Percentiles rank a stretch among this genome's conserved stretches.
Conservation (phyloP, 352 stramenopile genomes). For the Phytophthora podocarpi region DNA sequence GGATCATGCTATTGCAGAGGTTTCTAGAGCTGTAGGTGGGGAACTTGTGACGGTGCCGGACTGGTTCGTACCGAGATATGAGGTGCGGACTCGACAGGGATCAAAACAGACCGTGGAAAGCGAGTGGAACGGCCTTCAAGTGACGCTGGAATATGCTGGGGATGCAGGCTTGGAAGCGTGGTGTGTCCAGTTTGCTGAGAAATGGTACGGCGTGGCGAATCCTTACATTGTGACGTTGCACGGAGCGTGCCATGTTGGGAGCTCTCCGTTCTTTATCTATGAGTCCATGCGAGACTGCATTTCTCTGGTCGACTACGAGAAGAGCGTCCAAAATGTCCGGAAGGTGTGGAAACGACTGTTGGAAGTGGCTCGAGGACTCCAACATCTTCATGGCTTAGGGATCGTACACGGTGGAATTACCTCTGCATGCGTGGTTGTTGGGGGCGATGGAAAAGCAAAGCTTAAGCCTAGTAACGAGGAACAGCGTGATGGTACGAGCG, state of each 20-base stretch:
- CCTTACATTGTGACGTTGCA: slow-evolving; percentile 26
- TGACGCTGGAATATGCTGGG: slow-evolving; percentile 12
- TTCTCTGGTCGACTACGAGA: slow-evolving; percentile 19
- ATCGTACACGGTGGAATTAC: slow-evolving; percentile 24
- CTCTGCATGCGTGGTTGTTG: slow-evolving; percentile 11
- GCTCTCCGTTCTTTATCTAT: slow-evolving; percentile 30
- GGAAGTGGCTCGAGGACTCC: slow-evolving; percentile 28
- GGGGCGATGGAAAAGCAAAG: slow-evolving; percentile 28
- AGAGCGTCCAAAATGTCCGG: not conserved
- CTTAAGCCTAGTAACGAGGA: slow-evolving; percentile 5
- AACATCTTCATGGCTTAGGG: slow-evolving; percentile 21
- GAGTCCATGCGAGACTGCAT: slow-evolving; percentile 16
- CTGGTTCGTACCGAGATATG: slow-evolving; percentile 39
- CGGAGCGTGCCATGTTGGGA: slow-evolving; percentile 30
- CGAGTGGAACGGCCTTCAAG: slow-evolving; percentile 31
- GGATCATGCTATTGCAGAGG: slow-evolving; percentile 7
- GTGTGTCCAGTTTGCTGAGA: not conserved
- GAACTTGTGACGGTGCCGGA: slow-evolving; percentile 7
- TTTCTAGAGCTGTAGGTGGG: not conserved
- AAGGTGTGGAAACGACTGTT: slow-evolving; percentile 33
- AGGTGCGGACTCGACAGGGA: slow-evolving; percentile 10
- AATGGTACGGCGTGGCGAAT: slow-evolving; percentile 20
- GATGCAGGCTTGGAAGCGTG: not conserved
- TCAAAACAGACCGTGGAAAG: not conserved
- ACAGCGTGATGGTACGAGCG: not conserved